These are phyloP conservation scores for Eucalyptus paniculata DNA, from an alignment of 345 rosid species.

Conservation along the genomic window DNA sequence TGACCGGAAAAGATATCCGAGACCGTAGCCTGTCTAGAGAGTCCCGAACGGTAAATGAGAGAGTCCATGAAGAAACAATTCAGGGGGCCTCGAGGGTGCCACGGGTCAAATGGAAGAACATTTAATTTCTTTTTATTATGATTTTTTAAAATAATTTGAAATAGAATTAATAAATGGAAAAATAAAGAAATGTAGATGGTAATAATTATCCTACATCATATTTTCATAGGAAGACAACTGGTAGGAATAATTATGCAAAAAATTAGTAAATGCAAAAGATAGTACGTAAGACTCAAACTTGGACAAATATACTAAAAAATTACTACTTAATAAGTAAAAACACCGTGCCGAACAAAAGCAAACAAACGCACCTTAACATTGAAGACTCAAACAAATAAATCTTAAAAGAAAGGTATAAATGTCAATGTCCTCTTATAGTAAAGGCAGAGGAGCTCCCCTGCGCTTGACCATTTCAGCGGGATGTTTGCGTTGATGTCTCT, in stretches of 20 bases:
- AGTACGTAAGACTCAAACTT: neutral
- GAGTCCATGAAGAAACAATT: too few species aligned
- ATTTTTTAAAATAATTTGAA: too few species aligned
- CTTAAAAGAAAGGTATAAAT: neutral
- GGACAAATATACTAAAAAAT: neutral
- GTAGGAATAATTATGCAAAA: neutral
- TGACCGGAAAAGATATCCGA: too few species aligned
- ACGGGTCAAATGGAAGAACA: neutral
- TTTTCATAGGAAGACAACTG: neutral
- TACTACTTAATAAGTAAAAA: neutral
- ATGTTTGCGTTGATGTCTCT: neutral
- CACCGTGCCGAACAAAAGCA: neutral
- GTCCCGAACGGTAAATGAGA: too few species aligned
- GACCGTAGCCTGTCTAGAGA: too few species aligned
- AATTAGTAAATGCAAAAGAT: neutral
- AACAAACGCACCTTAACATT: neutral
- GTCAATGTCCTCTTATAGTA: neutral
- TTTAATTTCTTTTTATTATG: neutral
- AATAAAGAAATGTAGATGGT: neutral
- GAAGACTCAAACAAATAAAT: neutral
- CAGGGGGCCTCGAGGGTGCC: too few species aligned
- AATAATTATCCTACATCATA: neutral
- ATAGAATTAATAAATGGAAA: neutral
- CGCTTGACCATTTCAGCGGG: too few species aligned
- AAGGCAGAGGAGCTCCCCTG: neutral